phyloP scores from a whole-genome alignment of 2,329 filamentous ascomycete species.

The Emmonsiellopsis sp. region DNA sequence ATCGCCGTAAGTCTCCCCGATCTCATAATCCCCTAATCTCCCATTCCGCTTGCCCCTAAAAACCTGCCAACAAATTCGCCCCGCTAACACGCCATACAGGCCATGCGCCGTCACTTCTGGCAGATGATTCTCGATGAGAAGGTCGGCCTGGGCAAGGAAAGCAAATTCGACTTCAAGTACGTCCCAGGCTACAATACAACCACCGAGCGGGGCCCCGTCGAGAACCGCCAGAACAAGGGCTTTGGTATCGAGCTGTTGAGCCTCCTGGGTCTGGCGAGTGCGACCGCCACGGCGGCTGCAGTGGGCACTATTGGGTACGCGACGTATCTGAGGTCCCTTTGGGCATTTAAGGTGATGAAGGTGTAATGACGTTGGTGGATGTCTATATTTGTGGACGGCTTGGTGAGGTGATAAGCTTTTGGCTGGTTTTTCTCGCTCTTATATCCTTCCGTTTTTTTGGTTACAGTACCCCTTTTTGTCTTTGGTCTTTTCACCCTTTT shows the following conservation, averaged over 20 bases:
- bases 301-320: constrained; percentile 1
- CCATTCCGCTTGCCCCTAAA: no score
- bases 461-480: neutral
- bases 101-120: constrained; percentile 46
- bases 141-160: constrained; percentile 53
- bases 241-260: constrained; percentile 1
- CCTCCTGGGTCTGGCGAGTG: constrained; percentile 1
- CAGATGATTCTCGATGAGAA: constrained; percentile 54
- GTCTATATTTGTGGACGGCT: neutral
- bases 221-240: neutral
- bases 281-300: neutral
- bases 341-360: neutral
- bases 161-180: constrained; percentile 62
- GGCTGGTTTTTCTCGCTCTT: neutral
- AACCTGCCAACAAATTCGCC: neutral
- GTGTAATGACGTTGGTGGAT: neutral
- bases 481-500: neutral
- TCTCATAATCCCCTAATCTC: neutral
- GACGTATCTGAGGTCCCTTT: neutral
- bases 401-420: neutral
- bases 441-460: neutral
- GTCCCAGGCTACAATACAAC: constrained; percentile 43
- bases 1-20: constrained; percentile 34
- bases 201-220: neutral
- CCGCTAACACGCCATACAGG: constrained; percentile 11